Percentiles rank a stretch among this genome's conserved stretches.
Evolutionary conservation across 2,329 filamentous ascomycete species (phyloP).

Genomic region (Venturiaceae sp.): DNA sequence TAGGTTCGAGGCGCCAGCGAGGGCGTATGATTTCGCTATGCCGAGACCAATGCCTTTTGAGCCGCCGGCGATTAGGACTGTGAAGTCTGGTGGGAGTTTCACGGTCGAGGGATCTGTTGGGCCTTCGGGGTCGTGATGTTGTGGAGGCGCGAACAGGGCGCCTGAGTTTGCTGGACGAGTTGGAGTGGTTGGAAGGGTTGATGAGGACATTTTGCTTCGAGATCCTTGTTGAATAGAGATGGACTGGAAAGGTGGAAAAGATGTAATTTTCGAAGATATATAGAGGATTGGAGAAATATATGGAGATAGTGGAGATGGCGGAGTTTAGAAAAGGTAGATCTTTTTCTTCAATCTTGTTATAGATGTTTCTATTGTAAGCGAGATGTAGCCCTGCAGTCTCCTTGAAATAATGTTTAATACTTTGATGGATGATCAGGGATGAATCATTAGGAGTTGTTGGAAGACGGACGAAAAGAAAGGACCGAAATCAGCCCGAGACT

Average conservation of each 20-base stretch:
- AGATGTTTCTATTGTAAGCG: background rate
- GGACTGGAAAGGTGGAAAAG: no score
- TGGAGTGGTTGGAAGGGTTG: background rate
- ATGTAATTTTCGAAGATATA: no score
- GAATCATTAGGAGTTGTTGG: background rate
- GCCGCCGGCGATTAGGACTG: constrained; percentile 6
- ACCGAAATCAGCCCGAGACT: no score
- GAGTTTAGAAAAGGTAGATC: background rate
- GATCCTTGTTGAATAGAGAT: no score
- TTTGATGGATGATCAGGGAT: background rate
- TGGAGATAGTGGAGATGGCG: background rate
- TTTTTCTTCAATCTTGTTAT: background rate
- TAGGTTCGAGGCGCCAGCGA: background rate
- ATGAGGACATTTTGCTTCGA: background rate
- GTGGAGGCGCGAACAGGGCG: background rate
- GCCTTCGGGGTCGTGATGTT: background rate
- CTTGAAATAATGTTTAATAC: background rate
- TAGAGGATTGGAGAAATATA: background rate
- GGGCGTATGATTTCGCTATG: constrained; percentile 1
- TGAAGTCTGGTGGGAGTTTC: constrained; percentile 3
- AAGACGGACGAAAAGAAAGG: background rate
- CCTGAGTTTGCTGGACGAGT: background rate
- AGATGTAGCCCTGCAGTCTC: background rate
- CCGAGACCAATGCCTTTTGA: constrained; percentile 7
- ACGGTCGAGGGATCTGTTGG: constrained; percentile 2